A percentile compares a stretch with the other conserved stretches of the same genome.
These are phyloP conservation scores for Singerocomus rubriflavus DNA, from an alignment of 1,284 basidiomycete species.

Conservation along the genomic window DNA sequence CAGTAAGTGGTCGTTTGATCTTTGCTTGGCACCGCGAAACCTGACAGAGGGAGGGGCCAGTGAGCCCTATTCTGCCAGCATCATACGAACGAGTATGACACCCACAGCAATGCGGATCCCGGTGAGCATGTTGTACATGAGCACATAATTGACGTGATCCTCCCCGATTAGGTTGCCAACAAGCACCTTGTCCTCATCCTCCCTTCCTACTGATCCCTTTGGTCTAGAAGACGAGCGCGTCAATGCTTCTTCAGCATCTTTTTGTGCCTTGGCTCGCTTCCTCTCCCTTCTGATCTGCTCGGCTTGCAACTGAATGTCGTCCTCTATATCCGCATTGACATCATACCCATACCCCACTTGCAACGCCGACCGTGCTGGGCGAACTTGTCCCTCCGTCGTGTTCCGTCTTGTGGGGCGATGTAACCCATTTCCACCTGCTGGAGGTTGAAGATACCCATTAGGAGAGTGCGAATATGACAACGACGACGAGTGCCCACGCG, in stretches of 20 bases:
- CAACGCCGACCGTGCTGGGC: slow-evolving; percentile 18
- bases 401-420: slow-evolving; percentile 51
- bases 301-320: slow-evolving; percentile 78
- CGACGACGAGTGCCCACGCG: slow-evolving; percentile 19
- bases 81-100: slow-evolving; percentile 17
- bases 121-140: slow-evolving; percentile 99
- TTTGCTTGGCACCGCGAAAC: slow-evolving; percentile 97
- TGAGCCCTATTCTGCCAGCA: slow-evolving; percentile 19
- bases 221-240: slow-evolving; percentile 34
- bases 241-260: slow-evolving; percentile 43
- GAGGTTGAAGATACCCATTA: slow-evolving; percentile 53
- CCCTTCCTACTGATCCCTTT: slow-evolving; percentile 23
- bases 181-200: slow-evolving; percentile 58
- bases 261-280: slow-evolving; percentile 65
- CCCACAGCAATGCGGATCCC: slow-evolving; percentile 92
- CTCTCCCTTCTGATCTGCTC: slow-evolving; percentile 81
- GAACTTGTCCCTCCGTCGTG: slow-evolving; percentile 44
- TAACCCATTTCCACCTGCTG: slow-evolving; percentile 23
- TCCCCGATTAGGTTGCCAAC: slow-evolving; percentile 97
- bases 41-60: slow-evolving; percentile 36
- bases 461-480: slow-evolving; percentile 32
- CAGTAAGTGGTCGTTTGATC: slow-evolving; percentile 78
- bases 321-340: slow-evolving; percentile 37
- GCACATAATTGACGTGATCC: slow-evolving; percentile 95
- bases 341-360: slow-evolving; percentile 29